Evolutionary conservation across 192 early-diverging fungal genomes (phyloP), one percentile per base, ranked within the genome.

Genomic region (Rhizoclosmatium sp.): DNA sequence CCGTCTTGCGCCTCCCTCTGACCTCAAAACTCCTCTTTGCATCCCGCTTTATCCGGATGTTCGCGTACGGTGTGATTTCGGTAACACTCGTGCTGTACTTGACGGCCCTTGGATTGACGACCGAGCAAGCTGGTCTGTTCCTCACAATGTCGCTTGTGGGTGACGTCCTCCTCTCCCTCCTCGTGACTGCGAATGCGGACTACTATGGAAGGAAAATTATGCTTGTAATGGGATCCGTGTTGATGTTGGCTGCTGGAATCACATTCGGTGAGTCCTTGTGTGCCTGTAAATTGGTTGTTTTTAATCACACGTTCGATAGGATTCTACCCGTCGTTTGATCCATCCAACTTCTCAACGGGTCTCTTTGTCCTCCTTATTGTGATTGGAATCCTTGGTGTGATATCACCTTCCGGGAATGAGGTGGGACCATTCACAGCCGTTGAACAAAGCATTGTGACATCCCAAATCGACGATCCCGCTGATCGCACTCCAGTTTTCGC

Each of bases 111-210:
- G 80, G 80, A 21, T 23, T 81, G 4, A 19, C 46, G 12, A 69
- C 44, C 51, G 47, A 10, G 16, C 14, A 42, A 7, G 51, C 59
- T 41, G 80, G 80, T 19, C n/a, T 56, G 54, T 56, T 81, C 44
- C 65, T 81, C 19, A 56, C 74, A 5, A 7, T 79, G 47, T 74
- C 80, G 74, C 80, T 81, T 5, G 10, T 76, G 4, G 80, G 80
- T 19, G 75, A 79, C 40, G 75, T 69, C 19, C 31, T 56, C 3
- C 46, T 79, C 4, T 47, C 47, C 2, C 75, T 81, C 10, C 44
- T 79, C 51, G 75, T 81, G 39, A 59, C 80, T 7, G 3, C 65
- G 31, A 51, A 69, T 44, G 80, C 80, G 23, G 80, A 81, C 67
- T 5, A 42, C 7, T 4, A 51, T 14, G 80, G 80, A 7, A 10